Conservation (phyloP, 148 eudicot genomes). For the Arctostaphylos glauca region DNA sequence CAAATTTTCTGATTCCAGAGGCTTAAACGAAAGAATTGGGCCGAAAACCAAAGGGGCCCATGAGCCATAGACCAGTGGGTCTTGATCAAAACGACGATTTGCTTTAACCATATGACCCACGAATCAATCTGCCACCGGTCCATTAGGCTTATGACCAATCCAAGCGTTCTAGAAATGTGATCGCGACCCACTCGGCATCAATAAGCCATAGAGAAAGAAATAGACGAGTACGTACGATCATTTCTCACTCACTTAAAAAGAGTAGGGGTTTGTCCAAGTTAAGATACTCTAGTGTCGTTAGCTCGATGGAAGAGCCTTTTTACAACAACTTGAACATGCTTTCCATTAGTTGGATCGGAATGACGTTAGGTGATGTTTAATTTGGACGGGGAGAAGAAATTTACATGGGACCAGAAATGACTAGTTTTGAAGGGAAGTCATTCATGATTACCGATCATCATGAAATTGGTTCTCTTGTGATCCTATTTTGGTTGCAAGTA, state of each 20-base stretch:
- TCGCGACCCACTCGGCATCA: too few relatives aligned
- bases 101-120: too few relatives aligned
- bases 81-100: too few relatives aligned
- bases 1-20: too few relatives aligned
- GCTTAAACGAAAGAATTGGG: too few relatives aligned
- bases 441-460: neutral
- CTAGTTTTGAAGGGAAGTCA: neutral
- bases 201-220: too few relatives aligned
- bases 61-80: too few relatives aligned
- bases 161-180: too few relatives aligned
- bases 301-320: conserved; percentile 16
- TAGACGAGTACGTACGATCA: too few relatives aligned
- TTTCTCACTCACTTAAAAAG: conserved; percentile 27
- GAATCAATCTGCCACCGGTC: too few relatives aligned
- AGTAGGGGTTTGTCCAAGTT: conserved; percentile 27
- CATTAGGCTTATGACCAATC: too few relatives aligned
- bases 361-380: neutral
- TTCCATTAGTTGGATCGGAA: neutral
- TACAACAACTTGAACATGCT: neutral
- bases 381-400: neutral
- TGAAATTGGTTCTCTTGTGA: neutral
- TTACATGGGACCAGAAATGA: neutral
- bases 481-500: neutral
- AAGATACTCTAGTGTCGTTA: conserved; percentile 22
- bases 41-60: too few relatives aligned